Percentiles rank a stretch among this genome's conserved stretches.
Evolutionary conservation across 2,329 filamentous ascomycete genomes (phyloP).

Genomic region (Nemania bipapillata): DNA sequence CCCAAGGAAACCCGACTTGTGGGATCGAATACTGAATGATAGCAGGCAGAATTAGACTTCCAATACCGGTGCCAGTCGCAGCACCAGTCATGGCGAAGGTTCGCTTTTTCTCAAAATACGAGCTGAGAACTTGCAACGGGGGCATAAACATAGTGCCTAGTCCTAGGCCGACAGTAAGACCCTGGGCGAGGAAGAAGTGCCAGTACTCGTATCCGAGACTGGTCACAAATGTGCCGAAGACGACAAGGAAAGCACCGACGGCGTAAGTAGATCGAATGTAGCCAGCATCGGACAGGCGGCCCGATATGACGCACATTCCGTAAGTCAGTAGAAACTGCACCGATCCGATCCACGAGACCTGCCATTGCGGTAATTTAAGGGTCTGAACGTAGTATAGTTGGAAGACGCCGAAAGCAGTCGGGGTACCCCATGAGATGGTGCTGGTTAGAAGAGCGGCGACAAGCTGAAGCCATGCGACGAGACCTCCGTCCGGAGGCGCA

Average conservation of each 20-base stretch:
- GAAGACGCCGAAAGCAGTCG: constrained; percentile 62
- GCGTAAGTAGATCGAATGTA: constrained; percentile 48
- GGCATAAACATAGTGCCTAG: constrained; percentile 65
- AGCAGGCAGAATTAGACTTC: constrained; percentile 72
- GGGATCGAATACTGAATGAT: constrained; percentile 68
- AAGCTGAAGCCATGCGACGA: constrained; percentile 63
- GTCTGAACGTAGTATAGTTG: constrained; percentile 57
- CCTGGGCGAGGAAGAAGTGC: constrained; percentile 56
- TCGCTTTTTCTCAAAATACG: constrained; percentile 67
- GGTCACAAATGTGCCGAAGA: constrained; percentile 63
- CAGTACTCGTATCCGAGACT: constrained; percentile 59
- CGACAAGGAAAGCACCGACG: constrained; percentile 45
- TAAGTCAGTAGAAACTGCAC: constrained; percentile 52
- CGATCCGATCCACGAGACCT: constrained; percentile 60
- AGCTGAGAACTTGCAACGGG: constrained; percentile 58
- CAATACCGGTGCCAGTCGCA: constrained; percentile 69
- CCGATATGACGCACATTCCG: constrained; percentile 19
- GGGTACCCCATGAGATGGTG: constrained; percentile 63
- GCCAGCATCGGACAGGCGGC: constrained; percentile 40
- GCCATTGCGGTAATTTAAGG: constrained; percentile 50
- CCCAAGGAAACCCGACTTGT: constrained; percentile 72
- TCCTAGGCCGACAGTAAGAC: constrained; percentile 49
- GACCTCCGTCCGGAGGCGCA: constrained; percentile 59
- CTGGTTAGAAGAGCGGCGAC: constrained; percentile 59
- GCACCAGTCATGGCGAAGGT: constrained; percentile 69